Evolutionary conservation across 164 flowering plant species (phyloP).

Genomic region (Sedum album): DNA sequence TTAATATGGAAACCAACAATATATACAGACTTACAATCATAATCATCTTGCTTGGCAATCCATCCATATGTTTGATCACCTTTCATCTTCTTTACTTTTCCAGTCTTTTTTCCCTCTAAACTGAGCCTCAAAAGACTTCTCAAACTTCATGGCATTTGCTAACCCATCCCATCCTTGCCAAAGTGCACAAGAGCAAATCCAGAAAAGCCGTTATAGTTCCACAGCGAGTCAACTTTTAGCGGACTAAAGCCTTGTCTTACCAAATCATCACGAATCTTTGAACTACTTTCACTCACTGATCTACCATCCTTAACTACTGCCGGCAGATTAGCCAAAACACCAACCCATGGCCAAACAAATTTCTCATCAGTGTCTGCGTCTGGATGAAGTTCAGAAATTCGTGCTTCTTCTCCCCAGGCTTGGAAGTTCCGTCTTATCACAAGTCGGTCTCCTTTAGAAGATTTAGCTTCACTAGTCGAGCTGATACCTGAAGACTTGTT

Average conservation of each 20-base stretch:
- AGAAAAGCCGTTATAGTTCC: slow-evolving; percentile 37
- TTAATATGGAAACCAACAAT: slow-evolving; percentile 27
- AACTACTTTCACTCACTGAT: slow-evolving; percentile 45
- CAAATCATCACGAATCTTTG: slow-evolving; percentile 33
- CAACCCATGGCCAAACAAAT: slow-evolving; percentile 56
- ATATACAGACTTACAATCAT: slow-evolving; percentile 11
- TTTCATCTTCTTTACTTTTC: neutral
- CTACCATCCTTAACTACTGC: slow-evolving; percentile 21
- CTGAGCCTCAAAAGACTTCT: slow-evolving; percentile 32
- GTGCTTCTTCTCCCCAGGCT: neutral
- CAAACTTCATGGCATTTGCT: slow-evolving; percentile 39
- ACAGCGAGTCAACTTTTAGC: slow-evolving; percentile 39
- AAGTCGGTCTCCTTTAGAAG: neutral
- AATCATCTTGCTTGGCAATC: slow-evolving; percentile 44
- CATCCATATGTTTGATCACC: slow-evolving; percentile 37
- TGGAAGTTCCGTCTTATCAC: neutral
- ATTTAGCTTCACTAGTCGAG: neutral
- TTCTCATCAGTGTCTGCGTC: slow-evolving; percentile 13
- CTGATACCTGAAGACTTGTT: neutral
- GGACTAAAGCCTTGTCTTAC: slow-evolving; percentile 36
- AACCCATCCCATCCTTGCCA: slow-evolving; percentile 37
- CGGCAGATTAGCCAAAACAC: slow-evolving; percentile 43
- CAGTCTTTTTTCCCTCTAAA: slow-evolving; percentile 37
- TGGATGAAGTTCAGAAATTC: neutral
- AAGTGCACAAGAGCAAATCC: slow-evolving; percentile 52